phyloP scores from a whole-genome alignment of 768 basidiomycete species.

The Kwoniella newhampshirensis region DNA sequence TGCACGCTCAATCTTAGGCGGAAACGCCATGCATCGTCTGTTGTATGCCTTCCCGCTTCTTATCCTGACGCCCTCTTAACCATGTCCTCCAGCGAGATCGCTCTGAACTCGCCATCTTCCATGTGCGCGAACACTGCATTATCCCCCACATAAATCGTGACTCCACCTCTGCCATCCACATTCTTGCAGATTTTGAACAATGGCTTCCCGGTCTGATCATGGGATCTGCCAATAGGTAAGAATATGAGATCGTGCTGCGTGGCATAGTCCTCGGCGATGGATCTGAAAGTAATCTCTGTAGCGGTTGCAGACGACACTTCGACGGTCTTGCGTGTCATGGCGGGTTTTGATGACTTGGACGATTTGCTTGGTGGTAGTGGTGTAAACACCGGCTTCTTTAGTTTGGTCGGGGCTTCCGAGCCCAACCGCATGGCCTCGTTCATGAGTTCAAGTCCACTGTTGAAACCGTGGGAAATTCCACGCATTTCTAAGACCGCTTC shows the following conservation, averaged over 20 bases:
- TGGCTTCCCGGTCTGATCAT: constrained; percentile 83
- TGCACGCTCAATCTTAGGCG: no score
- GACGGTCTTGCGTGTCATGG: constrained; percentile 26
- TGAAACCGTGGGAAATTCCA: constrained; percentile 76
- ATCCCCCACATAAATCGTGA: constrained; percentile 84
- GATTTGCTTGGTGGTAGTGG: constrained; percentile 40
- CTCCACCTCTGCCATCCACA: constrained; percentile 78
- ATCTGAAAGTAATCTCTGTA: constrained; percentile 81
- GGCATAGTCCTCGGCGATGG: constrained; percentile 87
- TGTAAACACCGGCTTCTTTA: constrained; percentile 64
- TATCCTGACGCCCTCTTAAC: constrained; percentile 56
- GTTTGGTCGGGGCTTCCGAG: constrained; percentile 61
- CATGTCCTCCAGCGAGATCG: constrained; percentile 86
- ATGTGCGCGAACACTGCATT: constrained; percentile 87
- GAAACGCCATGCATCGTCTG: no score
- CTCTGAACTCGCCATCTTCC: constrained; percentile 60
- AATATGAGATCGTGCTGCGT: constrained; percentile 83
- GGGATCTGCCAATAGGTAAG: constrained; percentile 79
- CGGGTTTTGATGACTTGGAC: constrained; percentile 50
- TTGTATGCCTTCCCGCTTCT: no score
- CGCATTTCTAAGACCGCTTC: constrained; percentile 66
- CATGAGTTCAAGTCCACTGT: constrained; percentile 86
- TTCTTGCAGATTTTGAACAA: constrained; percentile 76
- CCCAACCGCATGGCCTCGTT: constrained; percentile 88
- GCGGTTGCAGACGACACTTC: constrained; percentile 34